Evolutionary conservation across 345 rosid species (phyloP).

Genomic region (Camelina hispida): DNA sequence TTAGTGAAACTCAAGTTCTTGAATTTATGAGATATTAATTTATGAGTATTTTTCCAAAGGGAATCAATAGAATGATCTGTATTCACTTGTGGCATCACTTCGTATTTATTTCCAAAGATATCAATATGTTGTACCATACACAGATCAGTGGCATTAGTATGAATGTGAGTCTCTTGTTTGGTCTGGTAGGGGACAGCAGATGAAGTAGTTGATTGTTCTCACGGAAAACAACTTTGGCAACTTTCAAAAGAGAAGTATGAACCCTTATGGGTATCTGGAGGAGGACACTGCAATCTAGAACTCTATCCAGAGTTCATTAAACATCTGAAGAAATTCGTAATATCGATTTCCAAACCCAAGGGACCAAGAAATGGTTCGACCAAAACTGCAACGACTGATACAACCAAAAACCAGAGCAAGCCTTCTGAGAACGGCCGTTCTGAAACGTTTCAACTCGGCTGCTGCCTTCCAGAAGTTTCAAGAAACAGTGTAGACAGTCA

Average conservation of each 20-base stretch:
- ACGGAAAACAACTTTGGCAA: conserved; percentile 90
- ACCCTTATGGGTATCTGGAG: conserved; percentile 90
- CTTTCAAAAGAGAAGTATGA: conserved; percentile 84
- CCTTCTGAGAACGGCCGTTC: conserved; percentile 59
- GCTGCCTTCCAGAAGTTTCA: conserved; percentile 76
- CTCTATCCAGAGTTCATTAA: conserved; percentile 89
- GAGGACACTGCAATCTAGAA: conserved; percentile 95
- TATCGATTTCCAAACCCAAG: conserved; percentile 66
- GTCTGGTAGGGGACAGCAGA: conserved; percentile 82
- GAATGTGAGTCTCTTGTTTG: not conserved
- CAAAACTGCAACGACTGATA: conserved; percentile 43
- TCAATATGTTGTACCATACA: not conserved
- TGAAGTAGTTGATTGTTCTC: conserved; percentile 93
- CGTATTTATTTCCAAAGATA: not conserved
- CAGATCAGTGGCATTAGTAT: not conserved
- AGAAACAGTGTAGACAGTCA: conserved; percentile 97
- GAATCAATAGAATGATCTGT: not conserved
- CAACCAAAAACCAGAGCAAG: conserved; percentile 55
- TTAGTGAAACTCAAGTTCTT: too few species aligned
- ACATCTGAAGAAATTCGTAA: conserved; percentile 84
- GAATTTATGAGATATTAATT: too few species aligned
- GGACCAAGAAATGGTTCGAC: conserved; percentile 49
- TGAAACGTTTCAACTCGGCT: conserved; percentile 69
- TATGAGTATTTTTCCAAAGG: not conserved
- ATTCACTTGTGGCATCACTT: not conserved